phyloP scores from a whole-genome alignment of 2,329 filamentous ascomycete species.

The Chaetomium olivaceum region DNA sequence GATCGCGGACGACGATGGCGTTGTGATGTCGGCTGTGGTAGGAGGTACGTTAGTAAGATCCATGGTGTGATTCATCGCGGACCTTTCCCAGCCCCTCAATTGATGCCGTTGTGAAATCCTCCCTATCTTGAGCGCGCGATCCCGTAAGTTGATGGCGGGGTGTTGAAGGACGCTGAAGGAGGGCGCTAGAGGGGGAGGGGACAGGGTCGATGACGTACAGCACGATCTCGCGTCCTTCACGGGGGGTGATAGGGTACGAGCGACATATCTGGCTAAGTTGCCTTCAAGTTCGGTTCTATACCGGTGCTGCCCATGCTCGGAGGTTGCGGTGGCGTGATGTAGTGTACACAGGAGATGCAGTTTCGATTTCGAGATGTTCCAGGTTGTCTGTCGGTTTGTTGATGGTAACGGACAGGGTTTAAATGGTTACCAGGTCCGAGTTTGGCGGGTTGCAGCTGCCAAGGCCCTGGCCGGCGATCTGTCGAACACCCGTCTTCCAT shows the following conservation, averaged over 20 bases:
- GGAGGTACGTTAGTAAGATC: not conserved
- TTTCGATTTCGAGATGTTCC: not conserved
- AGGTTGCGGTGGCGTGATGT: not conserved
- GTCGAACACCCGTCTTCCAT: too few relatives aligned
- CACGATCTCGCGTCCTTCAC: constrained; percentile 75
- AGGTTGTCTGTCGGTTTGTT: not conserved
- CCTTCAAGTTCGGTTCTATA: constrained; percentile 21
- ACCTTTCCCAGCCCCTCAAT: not conserved
- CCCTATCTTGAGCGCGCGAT: not conserved
- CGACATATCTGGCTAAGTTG: constrained; percentile 49
- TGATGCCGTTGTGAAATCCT: not conserved
- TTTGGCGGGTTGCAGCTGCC: not conserved
- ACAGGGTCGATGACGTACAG: constrained; percentile 58
- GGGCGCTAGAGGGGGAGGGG: not conserved
- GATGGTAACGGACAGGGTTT: not conserved
- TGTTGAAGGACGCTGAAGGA: not conserved
- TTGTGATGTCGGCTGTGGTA: constrained; percentile 78
- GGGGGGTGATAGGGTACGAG: constrained; percentile 72
- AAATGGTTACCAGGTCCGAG: constrained; percentile 42
- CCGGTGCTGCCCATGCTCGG: constrained; percentile 24
- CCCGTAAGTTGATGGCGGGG: not conserved
- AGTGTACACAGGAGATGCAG: not conserved
- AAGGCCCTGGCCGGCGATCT: too few relatives aligned
- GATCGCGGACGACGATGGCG: constrained; percentile 89
- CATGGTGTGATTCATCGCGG: not conserved